A percentile compares a stretch with the other conserved stretches of the same genome.
Conservation (phyloP, 179 eudicot species). For the Camellia oleifera region DNA sequence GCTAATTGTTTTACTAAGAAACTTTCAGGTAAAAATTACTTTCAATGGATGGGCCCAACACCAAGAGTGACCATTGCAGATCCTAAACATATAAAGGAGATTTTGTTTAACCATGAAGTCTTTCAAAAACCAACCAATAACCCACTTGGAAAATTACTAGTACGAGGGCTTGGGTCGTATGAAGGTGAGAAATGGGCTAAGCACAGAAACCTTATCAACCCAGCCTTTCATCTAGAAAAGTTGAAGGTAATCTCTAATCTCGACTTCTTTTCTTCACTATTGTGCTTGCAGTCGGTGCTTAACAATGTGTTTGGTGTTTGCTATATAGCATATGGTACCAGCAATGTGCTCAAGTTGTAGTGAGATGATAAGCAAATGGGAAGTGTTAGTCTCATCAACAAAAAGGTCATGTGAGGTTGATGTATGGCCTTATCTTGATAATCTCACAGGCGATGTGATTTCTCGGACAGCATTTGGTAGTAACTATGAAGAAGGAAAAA, state of each 20-base stretch:
- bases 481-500: slow-evolving; percentile 45
- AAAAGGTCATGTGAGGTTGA: slow-evolving; percentile 27
- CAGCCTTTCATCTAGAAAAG: slow-evolving; percentile 40
- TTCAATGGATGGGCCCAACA: slow-evolving; percentile 11
- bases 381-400: slow-evolving; percentile 9
- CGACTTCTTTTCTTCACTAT: no score
- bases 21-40: slow-evolving; percentile 16
- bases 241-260: slow-evolving; percentile 22
- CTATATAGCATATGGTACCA: slow-evolving; percentile 26
- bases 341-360: slow-evolving; percentile 25
- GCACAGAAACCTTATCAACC: slow-evolving; percentile 33
- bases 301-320: neutral
- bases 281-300: no score
- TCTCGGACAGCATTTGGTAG: slow-evolving; percentile 63
- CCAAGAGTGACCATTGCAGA: neutral
- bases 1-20: no score
- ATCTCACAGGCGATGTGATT: slow-evolving; percentile 30
- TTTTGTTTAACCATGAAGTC: slow-evolving; percentile 19
- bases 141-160: slow-evolving; percentile 17
- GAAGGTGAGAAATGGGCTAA: slow-evolving; percentile 39
- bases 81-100: neutral
- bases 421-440: slow-evolving; percentile 26
- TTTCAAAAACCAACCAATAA: slow-evolving; percentile 14
- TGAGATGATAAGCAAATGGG: slow-evolving; percentile 27
- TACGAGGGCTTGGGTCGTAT: slow-evolving; percentile 11